Base-by-base conservation (phyloP, 2,329 filamentous ascomycete genomes). In the Trichoderma afroharzianum region DNA sequence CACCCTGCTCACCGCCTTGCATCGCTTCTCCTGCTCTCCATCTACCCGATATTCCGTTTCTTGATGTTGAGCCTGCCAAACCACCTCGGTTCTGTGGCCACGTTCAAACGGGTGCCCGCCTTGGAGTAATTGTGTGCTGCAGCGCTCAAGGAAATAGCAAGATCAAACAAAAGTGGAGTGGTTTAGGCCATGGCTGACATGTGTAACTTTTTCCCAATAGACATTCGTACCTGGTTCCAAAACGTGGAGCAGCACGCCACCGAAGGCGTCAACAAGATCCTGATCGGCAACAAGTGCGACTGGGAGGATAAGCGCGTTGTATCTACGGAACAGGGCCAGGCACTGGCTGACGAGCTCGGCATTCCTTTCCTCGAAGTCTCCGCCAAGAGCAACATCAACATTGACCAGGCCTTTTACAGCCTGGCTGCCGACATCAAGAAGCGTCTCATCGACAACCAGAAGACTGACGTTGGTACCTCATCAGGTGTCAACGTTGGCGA, bases 241-340 rank as follows among this genome's bases (percentile, higher is more conserved):
- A 98, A 99, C 84, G 95, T 98, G 77, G 95, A 98, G 82, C 95
- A 97, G 83, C 95, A 99, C 85, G 96, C 96, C 72, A 97, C 94
- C 78, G 96, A 98, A 85, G 96, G 96, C 79, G 96, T 99, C 80
- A 98, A 98, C 90, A 99, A 98, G 88, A 98, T 99, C 80, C 89
- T 99, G 76, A 98, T 99, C 77, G 96, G 96, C 81, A 99, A 99
- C 89, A 99, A 99, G 86, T 99, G 96, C 85, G 96, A 99, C 84
- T 98, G 96, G 96, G 96, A 98, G 84, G 96, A 99, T 85, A 98
- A 98, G 88, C 92, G 96, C 76, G 94, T 93, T 70, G 93, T 99
- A 55, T 94, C 93, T 63, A 97, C 93, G 72, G 95, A 98, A 82
- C 92, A 94, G 80, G 96, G 96, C 77, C 95, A 99, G 83, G 91